Conservation (phyloP, 257 asterid genomes). For the Eustoma russellianum region DNA sequence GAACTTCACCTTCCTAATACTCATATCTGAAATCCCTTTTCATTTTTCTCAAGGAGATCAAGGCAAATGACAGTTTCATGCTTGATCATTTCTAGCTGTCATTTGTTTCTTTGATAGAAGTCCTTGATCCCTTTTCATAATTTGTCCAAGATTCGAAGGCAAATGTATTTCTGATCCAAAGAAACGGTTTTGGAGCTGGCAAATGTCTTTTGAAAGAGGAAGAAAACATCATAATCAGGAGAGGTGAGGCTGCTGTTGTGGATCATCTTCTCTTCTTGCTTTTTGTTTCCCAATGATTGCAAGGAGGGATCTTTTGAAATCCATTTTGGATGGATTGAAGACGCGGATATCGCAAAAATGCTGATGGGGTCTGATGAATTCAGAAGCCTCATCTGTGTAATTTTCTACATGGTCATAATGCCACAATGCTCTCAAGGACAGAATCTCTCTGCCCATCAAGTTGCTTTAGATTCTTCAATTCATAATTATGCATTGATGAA, state of each 20-base stretch:
- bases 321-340: constrained; percentile 16
- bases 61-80: constrained; percentile 6
- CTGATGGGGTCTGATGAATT: constrained; percentile 45
- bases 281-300: not conserved
- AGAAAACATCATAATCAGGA: not conserved
- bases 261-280: not conserved
- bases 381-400: constrained; percentile 18
- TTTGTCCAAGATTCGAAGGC: no score
- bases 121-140: constrained; percentile 2
- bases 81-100: constrained; percentile 17
- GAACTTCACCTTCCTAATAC: constrained; percentile 22
- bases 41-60: constrained; percentile 21
- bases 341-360: constrained; percentile 6
- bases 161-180: no score
- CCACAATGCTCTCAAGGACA: constrained; percentile 23
- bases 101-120: not conserved
- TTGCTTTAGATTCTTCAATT: constrained; percentile 44
- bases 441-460: constrained; percentile 18
- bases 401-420: constrained; percentile 12
- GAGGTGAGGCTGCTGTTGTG: not conserved
- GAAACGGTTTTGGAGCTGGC: not conserved
- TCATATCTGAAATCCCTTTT: constrained; percentile 27
- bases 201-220: not conserved
- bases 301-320: constrained; percentile 10
- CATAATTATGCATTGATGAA: constrained; percentile 31